Conservation (phyloP, 768 basidiomycete genomes). For the Tylopilus sp. region DNA sequence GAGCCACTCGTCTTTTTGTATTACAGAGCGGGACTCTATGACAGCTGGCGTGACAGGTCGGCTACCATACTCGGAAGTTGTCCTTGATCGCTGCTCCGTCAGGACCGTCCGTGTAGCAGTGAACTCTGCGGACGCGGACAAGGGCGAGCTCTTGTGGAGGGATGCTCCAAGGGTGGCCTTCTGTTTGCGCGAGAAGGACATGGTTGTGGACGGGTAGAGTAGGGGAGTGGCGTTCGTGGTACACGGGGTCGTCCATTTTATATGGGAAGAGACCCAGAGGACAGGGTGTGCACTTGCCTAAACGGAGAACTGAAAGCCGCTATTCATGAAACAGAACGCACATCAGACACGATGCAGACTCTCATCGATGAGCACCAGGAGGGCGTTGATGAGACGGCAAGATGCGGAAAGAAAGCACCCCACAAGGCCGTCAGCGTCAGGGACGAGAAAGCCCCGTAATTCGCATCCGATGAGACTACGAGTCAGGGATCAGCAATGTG, state of each 20-base stretch:
- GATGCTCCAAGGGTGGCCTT: background rate
- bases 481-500: background rate
- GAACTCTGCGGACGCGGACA: conserved; percentile 14
- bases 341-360: conserved; percentile 18
- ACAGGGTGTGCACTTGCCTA: background rate
- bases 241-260: conserved; percentile 8
- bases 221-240: background rate
- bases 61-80: conserved; percentile 15
- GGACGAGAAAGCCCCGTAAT: background rate
- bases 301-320: conserved; percentile 3
- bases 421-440: background rate
- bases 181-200: conserved; percentile 18
- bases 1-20: conserved; percentile 30
- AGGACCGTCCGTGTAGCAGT: background rate
- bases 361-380: conserved; percentile 3
- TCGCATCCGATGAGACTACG: conserved; percentile 1
- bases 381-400: conserved; percentile 3
- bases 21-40: conserved; percentile 10
- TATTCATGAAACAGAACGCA: background rate
- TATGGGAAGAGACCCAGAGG: conserved; percentile 4
- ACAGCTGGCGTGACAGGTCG: conserved; percentile 15
- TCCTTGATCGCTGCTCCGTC: conserved; percentile 15
- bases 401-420: conserved; percentile 5
- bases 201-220: conserved; percentile 6
- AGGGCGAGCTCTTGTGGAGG: conserved; percentile 7